Evolutionary conservation across 1,284 basidiomycete species (phyloP).

Genomic region (Trichosporon coremiiforme): DNA sequence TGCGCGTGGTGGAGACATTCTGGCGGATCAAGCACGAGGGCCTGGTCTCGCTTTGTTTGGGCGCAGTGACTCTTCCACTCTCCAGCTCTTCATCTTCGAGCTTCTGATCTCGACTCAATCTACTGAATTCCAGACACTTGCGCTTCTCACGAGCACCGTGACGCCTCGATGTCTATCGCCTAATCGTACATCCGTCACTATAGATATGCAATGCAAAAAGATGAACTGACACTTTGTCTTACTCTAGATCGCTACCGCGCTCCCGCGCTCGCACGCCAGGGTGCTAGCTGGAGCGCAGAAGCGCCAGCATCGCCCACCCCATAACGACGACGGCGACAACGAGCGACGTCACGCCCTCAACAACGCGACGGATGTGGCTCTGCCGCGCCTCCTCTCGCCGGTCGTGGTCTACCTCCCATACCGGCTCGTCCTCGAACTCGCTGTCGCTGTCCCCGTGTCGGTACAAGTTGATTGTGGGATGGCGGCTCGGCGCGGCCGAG

Average conservation of each 20-base stretch:
- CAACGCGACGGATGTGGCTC: slow-evolving; percentile 33
- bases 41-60: neutral
- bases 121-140: no score
- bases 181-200: slow-evolving; percentile 10
- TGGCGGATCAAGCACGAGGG: slow-evolving; percentile 7
- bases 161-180: neutral
- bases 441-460: slow-evolving; percentile 35
- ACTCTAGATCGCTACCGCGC: neutral
- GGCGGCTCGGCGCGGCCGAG: slow-evolving; percentile 23
- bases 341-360: slow-evolving; percentile 36
- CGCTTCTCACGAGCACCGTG: neutral
- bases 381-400: slow-evolving; percentile 39
- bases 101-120: neutral
- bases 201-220: slow-evolving; percentile 17
- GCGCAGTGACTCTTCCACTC: neutral
- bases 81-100: neutral
- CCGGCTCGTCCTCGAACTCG: slow-evolving; percentile 37
- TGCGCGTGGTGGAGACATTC: slow-evolving; percentile 3
- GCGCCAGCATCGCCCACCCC: slow-evolving; percentile 43
- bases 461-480: slow-evolving; percentile 30
- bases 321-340: slow-evolving; percentile 34
- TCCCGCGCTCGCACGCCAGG: no score
- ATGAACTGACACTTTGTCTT: neutral
- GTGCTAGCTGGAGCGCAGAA: slow-evolving; percentile 40
- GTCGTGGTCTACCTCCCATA: slow-evolving; percentile 26